phyloP scores from a whole-genome alignment of 768 basidiomycete genomes.

The Trametes meyenii region DNA sequence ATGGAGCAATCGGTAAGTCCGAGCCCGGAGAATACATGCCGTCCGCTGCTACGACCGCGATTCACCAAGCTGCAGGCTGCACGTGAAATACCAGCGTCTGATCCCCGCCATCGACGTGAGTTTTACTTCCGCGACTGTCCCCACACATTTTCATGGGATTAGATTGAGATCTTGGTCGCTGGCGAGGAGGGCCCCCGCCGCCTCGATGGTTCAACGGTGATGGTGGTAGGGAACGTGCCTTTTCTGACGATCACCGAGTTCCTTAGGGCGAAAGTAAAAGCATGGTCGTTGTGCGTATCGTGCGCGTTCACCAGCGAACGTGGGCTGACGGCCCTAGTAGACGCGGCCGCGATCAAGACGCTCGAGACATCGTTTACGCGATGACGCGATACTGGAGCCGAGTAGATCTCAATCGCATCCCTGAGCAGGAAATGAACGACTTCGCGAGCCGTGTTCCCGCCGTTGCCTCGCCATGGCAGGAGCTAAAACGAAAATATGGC shows the following conservation, averaged over 20 bases:
- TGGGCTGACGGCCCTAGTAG: slow-evolving; percentile 40
- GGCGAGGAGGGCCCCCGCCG: slow-evolving; percentile 81
- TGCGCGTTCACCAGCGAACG: slow-evolving; percentile 25
- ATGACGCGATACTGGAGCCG: slow-evolving; percentile 78
- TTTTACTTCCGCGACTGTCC: slow-evolving; percentile 11
- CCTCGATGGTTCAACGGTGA: slow-evolving; percentile 68
- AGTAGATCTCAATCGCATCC: slow-evolving; percentile 84
- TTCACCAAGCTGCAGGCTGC: slow-evolving; percentile 51
- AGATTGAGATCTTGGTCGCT: slow-evolving; percentile 85
- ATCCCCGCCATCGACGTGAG: slow-evolving; percentile 81
- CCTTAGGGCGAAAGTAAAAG: slow-evolving; percentile 80
- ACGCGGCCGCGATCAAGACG: slow-evolving; percentile 71
- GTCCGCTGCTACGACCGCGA: background rate
- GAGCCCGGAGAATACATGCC: background rate
- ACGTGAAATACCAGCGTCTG: slow-evolving; percentile 71
- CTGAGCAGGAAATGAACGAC: slow-evolving; percentile 81
- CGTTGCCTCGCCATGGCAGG: slow-evolving; percentile 74
- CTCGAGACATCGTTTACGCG: slow-evolving; percentile 73
- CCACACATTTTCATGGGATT: slow-evolving; percentile 7
- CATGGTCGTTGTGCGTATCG: slow-evolving; percentile 73
- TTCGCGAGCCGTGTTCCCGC: slow-evolving; percentile 63
- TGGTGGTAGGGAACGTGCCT: slow-evolving; percentile 69
- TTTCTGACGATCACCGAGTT: slow-evolving; percentile 88
- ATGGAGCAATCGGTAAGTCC: slow-evolving; percentile 80
- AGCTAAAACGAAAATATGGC: slow-evolving; percentile 75